These are phyloP conservation scores for Oryza punctata DNA, from an alignment of 176 grass and related monocot genomes.

Conservation along the genomic window DNA sequence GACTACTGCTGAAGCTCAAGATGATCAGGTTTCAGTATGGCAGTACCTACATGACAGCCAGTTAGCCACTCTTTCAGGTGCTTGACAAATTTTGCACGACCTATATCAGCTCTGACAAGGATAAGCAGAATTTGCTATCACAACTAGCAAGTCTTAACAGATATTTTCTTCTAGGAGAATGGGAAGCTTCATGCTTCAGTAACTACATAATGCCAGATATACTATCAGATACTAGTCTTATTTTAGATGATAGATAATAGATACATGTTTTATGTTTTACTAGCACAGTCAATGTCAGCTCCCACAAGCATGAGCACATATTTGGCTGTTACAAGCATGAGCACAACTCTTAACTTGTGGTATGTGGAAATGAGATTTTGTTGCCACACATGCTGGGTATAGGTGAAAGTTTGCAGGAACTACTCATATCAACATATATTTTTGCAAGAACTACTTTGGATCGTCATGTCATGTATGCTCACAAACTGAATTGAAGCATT, in stretches of 20 bases:
- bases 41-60: neutral
- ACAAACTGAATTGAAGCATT: neutral
- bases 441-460: too few species aligned
- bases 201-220: neutral
- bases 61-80: neutral
- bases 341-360: too few species aligned
- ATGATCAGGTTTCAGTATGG: neutral
- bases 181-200: neutral
- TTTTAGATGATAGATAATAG: too few species aligned
- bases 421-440: too few species aligned
- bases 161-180: neutral
- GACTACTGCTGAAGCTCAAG: conserved; percentile 35
- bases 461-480: neutral
- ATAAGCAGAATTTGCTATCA: neutral
- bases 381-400: too few species aligned
- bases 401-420: too few species aligned
- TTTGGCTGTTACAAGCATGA: neutral
- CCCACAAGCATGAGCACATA: neutral
- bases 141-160: neutral
- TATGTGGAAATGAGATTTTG: too few species aligned
- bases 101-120: neutral
- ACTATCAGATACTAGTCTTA: neutral
- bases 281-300: neutral
- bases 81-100: neutral
- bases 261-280: neutral